Conservation (phyloP, 106 monocot genomes). For the Vanilla planifolia region DNA sequence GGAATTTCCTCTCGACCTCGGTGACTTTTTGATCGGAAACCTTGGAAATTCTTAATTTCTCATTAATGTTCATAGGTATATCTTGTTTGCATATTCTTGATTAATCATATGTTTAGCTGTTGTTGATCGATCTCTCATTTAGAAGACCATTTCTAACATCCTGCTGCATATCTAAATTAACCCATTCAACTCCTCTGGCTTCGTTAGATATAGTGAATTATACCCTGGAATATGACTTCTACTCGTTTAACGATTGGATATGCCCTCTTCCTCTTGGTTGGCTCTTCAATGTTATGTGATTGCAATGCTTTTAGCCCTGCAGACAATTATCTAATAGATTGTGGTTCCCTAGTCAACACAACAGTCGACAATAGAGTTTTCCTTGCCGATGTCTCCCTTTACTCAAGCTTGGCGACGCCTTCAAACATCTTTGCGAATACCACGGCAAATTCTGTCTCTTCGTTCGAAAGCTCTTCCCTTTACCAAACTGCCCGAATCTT, state of each 20-base stretch:
- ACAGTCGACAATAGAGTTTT: slow-evolving; percentile 30
- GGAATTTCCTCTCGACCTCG: too few relatives aligned
- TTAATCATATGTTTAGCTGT: too few relatives aligned
- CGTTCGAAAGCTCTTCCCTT: slow-evolving; percentile 21
- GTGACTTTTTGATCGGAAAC: too few relatives aligned
- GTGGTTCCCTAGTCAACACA: slow-evolving; percentile 40
- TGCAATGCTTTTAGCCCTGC: slow-evolving; percentile 32
- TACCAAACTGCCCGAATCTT: slow-evolving; percentile 63
- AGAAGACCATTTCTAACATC: too few relatives aligned
- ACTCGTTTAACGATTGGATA: background rate
- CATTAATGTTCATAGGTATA: too few relatives aligned
- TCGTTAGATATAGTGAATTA: too few relatives aligned
- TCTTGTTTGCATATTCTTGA: too few relatives aligned
- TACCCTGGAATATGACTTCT: background rate
- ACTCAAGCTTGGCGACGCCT: slow-evolving; percentile 18
- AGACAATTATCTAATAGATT: slow-evolving; percentile 67
- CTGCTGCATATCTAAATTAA: too few relatives aligned
- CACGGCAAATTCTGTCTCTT: slow-evolving; percentile 16
- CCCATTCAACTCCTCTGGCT: too few relatives aligned
- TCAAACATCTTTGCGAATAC: slow-evolving; percentile 12
- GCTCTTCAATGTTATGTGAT: slow-evolving; percentile 2
- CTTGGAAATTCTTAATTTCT: too few relatives aligned
- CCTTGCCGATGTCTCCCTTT: slow-evolving; percentile 17
- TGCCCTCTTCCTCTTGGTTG: background rate
- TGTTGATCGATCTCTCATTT: too few relatives aligned